Percentiles rank a stretch among this genome's conserved stretches.
Conservation (phyloP, 306 rosid genomes). For the Medicago truncatula region MtrunA17r5.0-ANR NC_053045.1:60165501-60166000, state of each 20-base stretch:
- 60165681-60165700: slow-evolving; percentile 10
- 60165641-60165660: slow-evolving; percentile 19
- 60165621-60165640: slow-evolving; percentile 19
- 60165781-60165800: background rate
- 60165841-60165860: slow-evolving; percentile 1
- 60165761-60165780: background rate
- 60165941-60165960: slow-evolving; percentile 23
- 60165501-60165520: background rate
- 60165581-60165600: slow-evolving; percentile 11
- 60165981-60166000: slow-evolving; percentile 11
- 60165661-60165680: slow-evolving; percentile 1
- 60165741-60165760: slow-evolving; percentile 16
- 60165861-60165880: slow-evolving; percentile 13
- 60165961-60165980: background rate
- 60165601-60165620: slow-evolving; percentile 6
- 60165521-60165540: slow-evolving; percentile 5
- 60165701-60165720: slow-evolving; percentile 22
- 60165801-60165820: slow-evolving; percentile 3
- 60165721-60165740: slow-evolving; percentile 21
- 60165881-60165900: background rate
- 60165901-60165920: slow-evolving; percentile 10
- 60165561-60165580: background rate
- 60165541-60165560: background rate
- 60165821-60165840: background rate
- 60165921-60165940: background rate